Evolutionary conservation across 148 eudicot genomes (phyloP).

Genomic region (Fagopyrum homotropicum): DNA sequence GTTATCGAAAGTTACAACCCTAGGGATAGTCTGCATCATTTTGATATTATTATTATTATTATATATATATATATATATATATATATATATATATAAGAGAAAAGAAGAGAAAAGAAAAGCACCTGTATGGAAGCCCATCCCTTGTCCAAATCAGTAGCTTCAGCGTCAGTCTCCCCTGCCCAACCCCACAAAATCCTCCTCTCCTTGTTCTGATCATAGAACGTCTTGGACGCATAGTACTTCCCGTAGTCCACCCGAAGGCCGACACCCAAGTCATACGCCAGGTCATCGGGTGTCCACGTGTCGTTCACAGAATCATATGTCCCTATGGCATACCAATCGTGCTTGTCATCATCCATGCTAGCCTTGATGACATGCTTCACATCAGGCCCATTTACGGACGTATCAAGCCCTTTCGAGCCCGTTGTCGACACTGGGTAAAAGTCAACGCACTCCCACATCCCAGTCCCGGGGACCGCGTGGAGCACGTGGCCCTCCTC

Average conservation of each 20-base stretch:
- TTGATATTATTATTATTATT: too few species aligned
- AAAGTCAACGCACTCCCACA: conserved; percentile 98
- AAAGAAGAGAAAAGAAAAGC: background rate
- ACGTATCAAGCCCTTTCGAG: conserved; percentile 59
- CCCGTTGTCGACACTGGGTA: conserved; percentile 60
- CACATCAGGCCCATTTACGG: conserved; percentile 48
- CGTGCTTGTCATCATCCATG: conserved; percentile 56
- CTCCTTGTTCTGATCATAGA: conserved; percentile 54
- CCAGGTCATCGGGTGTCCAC: conserved; percentile 80
- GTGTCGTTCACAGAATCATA: conserved; percentile 39
- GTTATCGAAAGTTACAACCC: conserved; percentile 60
- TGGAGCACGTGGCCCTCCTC: conserved; percentile 50
- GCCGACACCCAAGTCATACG: conserved; percentile 75
- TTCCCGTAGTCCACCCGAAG: conserved; percentile 70
- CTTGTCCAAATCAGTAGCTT: conserved; percentile 48
- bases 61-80: background rate
- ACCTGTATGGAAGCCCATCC: conserved; percentile 96
- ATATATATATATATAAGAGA: background rate
- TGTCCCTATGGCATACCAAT: conserved; percentile 69
- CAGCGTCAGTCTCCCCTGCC: conserved; percentile 77
- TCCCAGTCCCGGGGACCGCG: conserved; percentile 69
- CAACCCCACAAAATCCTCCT: conserved; percentile 89
- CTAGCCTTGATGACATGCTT: conserved; percentile 83
- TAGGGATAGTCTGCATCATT: conserved; percentile 52
- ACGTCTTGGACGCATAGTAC: conserved; percentile 86